These are phyloP conservation scores for Paracamarosporium sp. DNA, from an alignment of 2,329 filamentous ascomycete genomes.

Conservation along the genomic window DNA sequence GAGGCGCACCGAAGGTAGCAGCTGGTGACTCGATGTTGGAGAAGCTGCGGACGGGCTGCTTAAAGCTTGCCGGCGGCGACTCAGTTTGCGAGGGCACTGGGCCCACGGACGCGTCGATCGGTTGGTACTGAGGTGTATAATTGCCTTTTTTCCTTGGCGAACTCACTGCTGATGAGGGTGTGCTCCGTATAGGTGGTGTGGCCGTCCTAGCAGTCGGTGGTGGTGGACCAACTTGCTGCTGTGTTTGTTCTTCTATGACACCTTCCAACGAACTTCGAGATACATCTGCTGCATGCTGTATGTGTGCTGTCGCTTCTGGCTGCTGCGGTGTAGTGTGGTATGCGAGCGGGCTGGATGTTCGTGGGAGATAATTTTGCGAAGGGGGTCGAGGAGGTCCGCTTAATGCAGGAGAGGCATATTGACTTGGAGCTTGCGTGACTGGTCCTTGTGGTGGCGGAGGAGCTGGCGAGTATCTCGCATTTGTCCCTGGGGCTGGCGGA, in stretches of 20 bases:
- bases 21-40: conserved; percentile 52
- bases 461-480: conserved; percentile 49
- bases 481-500: conserved; percentile 37
- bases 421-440: conserved; percentile 40
- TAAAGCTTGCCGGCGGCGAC: conserved; percentile 63
- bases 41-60: conserved; percentile 53
- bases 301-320: conserved; percentile 9
- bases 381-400: conserved; percentile 42
- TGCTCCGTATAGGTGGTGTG: conserved; percentile 42
- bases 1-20: conserved; percentile 30
- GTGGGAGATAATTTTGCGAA: conserved; percentile 64
- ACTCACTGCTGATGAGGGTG: conserved; percentile 40
- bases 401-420: conserved; percentile 47
- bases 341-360: conserved; percentile 70
- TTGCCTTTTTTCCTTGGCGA: conserved; percentile 49
- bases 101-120: conserved; percentile 13
- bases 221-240: conserved; percentile 20
- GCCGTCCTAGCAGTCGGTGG: conserved; percentile 33
- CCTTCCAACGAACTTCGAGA: conserved; percentile 39
- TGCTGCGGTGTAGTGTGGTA: conserved; percentile 52
- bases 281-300: conserved; percentile 15
- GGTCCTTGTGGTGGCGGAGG: conserved; percentile 36
- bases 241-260: conserved; percentile 39
- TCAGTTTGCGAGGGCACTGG: conserved; percentile 52
- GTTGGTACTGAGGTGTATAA: conserved; percentile 60